phyloP scores from a whole-genome alignment of 2,329 filamentous ascomycete genomes.

The Calonectria fujianensis region DNA sequence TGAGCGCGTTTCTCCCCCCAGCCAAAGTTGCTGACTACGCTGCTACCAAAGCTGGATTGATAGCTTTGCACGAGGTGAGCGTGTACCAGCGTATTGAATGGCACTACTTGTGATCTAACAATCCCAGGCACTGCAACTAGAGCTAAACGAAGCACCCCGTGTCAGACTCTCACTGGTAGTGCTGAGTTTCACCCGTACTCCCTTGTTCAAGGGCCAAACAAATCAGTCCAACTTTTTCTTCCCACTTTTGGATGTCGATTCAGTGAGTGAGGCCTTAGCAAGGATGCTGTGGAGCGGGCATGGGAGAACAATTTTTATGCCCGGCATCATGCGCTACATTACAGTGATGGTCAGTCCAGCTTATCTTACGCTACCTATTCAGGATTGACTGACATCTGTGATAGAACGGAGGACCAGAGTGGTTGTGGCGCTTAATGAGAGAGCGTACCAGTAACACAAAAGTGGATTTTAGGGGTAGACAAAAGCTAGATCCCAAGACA shows the following conservation, averaged over 20 bases:
- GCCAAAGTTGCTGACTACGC: conserved; percentile 77
- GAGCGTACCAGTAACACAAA: conserved; percentile 32
- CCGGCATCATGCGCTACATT: conserved; percentile 54
- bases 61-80: conserved; percentile 33
- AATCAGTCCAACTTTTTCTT: conserved; percentile 54
- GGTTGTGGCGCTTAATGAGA: conserved; percentile 44
- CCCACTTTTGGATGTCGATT: conserved; percentile 59
- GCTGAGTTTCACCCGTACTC: conserved; percentile 59
- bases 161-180: conserved; percentile 56
- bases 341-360: conserved; percentile 53
- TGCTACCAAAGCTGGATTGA: conserved; percentile 68
- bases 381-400: too few relatives aligned
- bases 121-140: conserved; percentile 53
- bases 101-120: too few relatives aligned
- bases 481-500: conserved; percentile 22
- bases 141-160: conserved; percentile 55
- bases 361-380: neutral
- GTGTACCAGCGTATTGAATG: too few relatives aligned
- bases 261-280: conserved; percentile 57
- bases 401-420: conserved; percentile 48
- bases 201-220: conserved; percentile 54
- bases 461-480: conserved; percentile 36
- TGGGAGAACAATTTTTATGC: conserved; percentile 56
- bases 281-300: conserved; percentile 57
- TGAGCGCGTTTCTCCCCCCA: conserved; percentile 72